Base-by-base conservation (phyloP, 768 basidiomycete genomes). In the Dioszegia hungarica region DNA sequence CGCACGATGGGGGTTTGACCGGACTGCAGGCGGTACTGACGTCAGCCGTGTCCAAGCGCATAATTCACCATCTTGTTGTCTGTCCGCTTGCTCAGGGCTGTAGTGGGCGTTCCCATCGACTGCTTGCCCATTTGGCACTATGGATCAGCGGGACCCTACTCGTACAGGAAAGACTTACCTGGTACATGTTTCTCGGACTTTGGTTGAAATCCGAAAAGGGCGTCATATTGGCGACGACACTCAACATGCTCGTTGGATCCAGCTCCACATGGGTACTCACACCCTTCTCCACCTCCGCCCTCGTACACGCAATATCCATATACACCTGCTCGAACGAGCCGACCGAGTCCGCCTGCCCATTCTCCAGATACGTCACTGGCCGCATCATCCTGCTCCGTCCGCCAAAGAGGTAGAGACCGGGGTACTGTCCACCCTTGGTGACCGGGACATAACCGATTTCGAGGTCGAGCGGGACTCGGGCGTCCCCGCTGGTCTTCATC, bases 131-230 rank as follows among this genome's bases (percentile, higher is more conserved):
- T 99, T 87, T 98, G 75, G 53, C 92, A 95, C 74, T 94, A 88
- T 68, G 34, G 20, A 27, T 63, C 53, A 67, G 57, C 48, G n/a
- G 10, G 12, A 38, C 33, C 47, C n/a, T 8, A 8, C 14, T 12
- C n/a, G 25, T 31, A 19, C 9, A 17, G 14, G 28, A 25, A 15
- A 5, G 44, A 62, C 66, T 61, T 49, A 63, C 50, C 62, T 78
- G 79, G 68, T 80, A 75, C 70, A 75, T 76, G 66, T 77, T 67
- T 58, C 83, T 67, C 60, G 90, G 79, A 34, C 70, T 88, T 80
- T 98, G 95, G 76, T 99, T 99, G 79, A 98, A 99, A 77, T 99
- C 94, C 39, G 93, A 97, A 80, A 99, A 99, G 0, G 95, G 95
- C 0, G 94, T 99, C 63, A 99, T 80, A 75, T 98, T 97, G 41